Percentiles rank a stretch among this genome's conserved stretches.
phyloP scores from a whole-genome alignment of 257 asterid genomes.

The Phtheirospermum japonicum region DNA sequence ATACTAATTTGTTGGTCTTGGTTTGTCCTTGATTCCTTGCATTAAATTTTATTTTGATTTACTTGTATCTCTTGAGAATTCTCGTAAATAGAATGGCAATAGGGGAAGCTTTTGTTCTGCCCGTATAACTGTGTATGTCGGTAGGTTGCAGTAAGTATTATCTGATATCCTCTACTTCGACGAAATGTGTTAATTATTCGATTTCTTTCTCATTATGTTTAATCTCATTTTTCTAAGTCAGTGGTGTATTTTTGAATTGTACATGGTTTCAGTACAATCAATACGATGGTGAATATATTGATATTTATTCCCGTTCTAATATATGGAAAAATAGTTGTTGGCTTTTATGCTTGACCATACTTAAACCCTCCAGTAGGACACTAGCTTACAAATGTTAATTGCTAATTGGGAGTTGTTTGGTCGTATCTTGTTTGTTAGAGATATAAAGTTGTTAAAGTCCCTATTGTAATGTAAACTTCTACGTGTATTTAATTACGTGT shows the following conservation, averaged over 20 bases:
- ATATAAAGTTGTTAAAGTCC: slow-evolving; percentile 1
- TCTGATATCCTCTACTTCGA: neutral
- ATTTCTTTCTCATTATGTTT: neutral
- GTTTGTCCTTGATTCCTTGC: slow-evolving; percentile 29
- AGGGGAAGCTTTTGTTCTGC: slow-evolving; percentile 10
- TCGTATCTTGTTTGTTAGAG: slow-evolving; percentile 37
- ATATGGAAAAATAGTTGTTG: slow-evolving; percentile 20
- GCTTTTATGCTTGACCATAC: slow-evolving; percentile 34
- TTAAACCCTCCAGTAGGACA: neutral
- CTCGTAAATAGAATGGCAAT: no score
- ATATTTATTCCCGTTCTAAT: slow-evolving; percentile 25
- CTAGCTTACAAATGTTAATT: slow-evolving; percentile 32
- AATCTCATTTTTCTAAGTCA: no score
- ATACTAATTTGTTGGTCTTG: slow-evolving; percentile 34
- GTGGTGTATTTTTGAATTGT: no score
- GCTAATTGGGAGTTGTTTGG: slow-evolving; percentile 40
- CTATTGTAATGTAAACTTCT: neutral
- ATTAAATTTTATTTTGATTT: slow-evolving; percentile 18
- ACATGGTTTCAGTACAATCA: no score
- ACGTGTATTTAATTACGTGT: neutral
- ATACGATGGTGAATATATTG: slow-evolving; percentile 10
- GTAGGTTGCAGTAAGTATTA: neutral
- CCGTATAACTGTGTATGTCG: neutral
- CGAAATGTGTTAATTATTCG: neutral
- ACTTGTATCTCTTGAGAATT: slow-evolving; percentile 6